phyloP scores from a whole-genome alignment of 2,329 filamentous ascomycete genomes.

The Neurospora sp. region DNA sequence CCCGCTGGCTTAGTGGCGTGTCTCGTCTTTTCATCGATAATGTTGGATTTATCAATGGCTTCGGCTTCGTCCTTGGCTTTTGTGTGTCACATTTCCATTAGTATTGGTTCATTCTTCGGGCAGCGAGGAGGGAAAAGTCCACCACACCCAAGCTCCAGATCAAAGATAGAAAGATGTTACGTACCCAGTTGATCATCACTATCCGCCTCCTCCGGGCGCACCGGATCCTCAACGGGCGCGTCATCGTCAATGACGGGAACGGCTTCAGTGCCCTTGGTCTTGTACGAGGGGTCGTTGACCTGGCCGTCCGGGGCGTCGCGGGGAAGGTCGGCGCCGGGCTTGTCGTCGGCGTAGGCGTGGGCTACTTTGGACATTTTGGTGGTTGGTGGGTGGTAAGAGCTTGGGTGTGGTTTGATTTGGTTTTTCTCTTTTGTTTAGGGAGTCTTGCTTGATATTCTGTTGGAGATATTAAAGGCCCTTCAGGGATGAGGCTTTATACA shows the following conservation, averaged over 20 bases:
- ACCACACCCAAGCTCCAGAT: too few relatives aligned
- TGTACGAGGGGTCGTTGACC: slow-evolving; percentile 13
- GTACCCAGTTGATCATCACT: slow-evolving; percentile 11
- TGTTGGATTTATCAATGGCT: slow-evolving; percentile 11
- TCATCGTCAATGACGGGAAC: slow-evolving; percentile 13
- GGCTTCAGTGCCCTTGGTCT: slow-evolving; percentile 4
- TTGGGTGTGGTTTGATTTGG: not conserved
- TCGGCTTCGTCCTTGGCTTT: slow-evolving; percentile 10
- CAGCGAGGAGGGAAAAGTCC: too few relatives aligned
- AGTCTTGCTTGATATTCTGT: too few relatives aligned
- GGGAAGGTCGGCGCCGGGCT: slow-evolving; percentile 8
- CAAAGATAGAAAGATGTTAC: too few relatives aligned
- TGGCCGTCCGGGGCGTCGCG: slow-evolving; percentile 4
- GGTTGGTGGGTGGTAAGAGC: not conserved
- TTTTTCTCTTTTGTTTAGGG: too few relatives aligned
- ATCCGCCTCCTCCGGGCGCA: slow-evolving; percentile 4
- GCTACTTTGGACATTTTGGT: slow-evolving; percentile 10
- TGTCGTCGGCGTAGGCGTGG: slow-evolving; percentile 9
- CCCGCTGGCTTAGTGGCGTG: slow-evolving; percentile 6
- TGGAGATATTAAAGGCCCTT: too few relatives aligned
- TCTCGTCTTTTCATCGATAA: slow-evolving; percentile 8
- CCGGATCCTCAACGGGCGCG: slow-evolving; percentile 7
- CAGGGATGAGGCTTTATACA: too few relatives aligned
- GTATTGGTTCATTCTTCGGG: too few relatives aligned
- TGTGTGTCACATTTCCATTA: too few relatives aligned